Base-by-base conservation (phyloP, 495 filamentous ascomycete genomes). In the Penicillium flavigenum region DNA sequence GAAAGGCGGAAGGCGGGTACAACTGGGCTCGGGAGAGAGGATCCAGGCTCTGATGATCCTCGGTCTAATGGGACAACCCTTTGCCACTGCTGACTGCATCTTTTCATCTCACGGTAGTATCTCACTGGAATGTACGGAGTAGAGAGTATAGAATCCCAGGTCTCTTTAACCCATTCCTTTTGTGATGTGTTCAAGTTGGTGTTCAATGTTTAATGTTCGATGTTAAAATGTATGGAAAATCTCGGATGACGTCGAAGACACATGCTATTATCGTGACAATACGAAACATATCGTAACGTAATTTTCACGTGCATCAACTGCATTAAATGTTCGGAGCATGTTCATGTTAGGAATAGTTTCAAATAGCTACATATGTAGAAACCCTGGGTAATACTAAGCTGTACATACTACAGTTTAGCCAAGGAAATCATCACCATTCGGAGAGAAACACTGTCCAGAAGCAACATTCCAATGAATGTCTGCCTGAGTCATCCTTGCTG, bases 1-100 rank as follows among this genome's bases (percentile, higher is more conserved):
- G 68, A 68, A 65, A 61, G 60, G 61, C 61, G 64, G 60, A 64
- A 57, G 43, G 62, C 70, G 72, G 67, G 60, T 72, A 65, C 47
- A 38, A 32, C 50, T 58, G 65, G 65, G 64, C 66, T 76, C 72
- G 72, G 73, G 63, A 76, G 65, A 75, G 67, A 73, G 73, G 73
- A 76, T 73, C 70, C 58, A 70, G 63, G 59, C 60, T 57, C 42
- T 52, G 51, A 47, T 64, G 73, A 72, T 76, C 73, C 73, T 76
- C 73, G 73, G 73, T 72, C 72, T 70, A 76, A 76, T 63, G 73
- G 72, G 51, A 53, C 26, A 22, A 60, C 62, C 32, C 42, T 60
- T 51, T 57, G 47, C 57, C 45, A 55, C 57, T 34, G 22, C 50
- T 45, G 46, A 20, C 19, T 38, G 19, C n/a, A 26, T n/a, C n/a